Base-by-base conservation (phyloP, 2,329 filamentous ascomycete genomes). In the Colletotrichum theobromicola region DNA sequence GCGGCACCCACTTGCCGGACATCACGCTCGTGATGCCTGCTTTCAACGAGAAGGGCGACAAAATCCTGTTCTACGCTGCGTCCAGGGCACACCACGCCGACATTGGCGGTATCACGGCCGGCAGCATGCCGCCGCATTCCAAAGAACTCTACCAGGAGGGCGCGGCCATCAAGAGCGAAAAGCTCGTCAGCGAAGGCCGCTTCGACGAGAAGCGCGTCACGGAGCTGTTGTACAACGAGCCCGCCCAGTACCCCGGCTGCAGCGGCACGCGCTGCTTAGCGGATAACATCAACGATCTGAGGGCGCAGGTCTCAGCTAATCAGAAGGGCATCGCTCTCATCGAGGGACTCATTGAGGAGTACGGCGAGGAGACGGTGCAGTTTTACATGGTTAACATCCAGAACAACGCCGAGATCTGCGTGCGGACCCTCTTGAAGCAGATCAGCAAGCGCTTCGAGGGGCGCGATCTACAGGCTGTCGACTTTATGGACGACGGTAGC, bases 301-400 rank as follows among this genome's bases (percentile, higher is more conserved):
- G 95, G 81, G 94, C 94, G 0, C 94, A 96, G 80, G 93, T 96
- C 5, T 94, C 94, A 0, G 94, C 94, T 2, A 97, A 97, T 79
- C 93, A 95, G 79, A 96, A 96, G 77, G 94, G 94, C 2, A 96
- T 97, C 76, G 94, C 92, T n/a, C 86, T 97, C 26, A 96, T 97
- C 76, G 91, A 90, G 70, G 88, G 90, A 0, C 85, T 97, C 3
- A 95, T 97, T 76, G 89, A 90, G 21, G 94, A 97, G 79, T 96
- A 96, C 78, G 93, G 93, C 15, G 92, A 95, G 75, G 88, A 93
- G 5, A 93, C 94, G 0, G 94, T 97, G 1, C 93, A 95, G 77
- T 94, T 94, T 81, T 97, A 97, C 84, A 97, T 97, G 94, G 88
- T 90, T 67, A 91, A 90, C 72, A 96, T 97, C 75, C 94, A 97